A percentile compares a stretch with the other conserved stretches of the same genome.
phyloP scores from a whole-genome alignment of 176 grass and related monocot genomes.

The Oryza meyeriana region DNA sequence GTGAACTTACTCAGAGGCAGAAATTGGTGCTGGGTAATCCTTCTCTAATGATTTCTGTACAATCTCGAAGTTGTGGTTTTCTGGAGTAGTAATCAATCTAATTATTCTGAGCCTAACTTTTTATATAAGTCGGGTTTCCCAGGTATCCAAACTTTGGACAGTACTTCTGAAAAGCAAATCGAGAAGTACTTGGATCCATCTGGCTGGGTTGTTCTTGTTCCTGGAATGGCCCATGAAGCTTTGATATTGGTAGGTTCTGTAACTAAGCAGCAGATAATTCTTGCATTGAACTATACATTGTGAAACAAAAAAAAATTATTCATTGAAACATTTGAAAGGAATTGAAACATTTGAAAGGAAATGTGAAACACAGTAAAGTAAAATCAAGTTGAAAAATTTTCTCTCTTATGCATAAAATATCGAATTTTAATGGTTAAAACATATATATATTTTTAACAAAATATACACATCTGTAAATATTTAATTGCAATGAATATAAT shows the following conservation, averaged over 20 bases:
- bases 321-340: no score
- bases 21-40: conserved; percentile 92
- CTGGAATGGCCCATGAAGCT: conserved; percentile 71
- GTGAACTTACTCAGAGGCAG: conserved; percentile 90
- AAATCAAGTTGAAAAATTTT: no score
- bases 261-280: background rate
- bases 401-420: no score
- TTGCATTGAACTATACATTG: no score
- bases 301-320: no score
- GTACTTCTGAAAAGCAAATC: conserved; percentile 71
- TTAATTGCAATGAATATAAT: no score
- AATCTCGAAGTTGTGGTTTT: background rate
- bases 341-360: no score
- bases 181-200: conserved; percentile 62
- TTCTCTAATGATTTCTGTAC: background rate
- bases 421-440: no score
- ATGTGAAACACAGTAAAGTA: no score
- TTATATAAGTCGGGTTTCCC: conserved; percentile 60
- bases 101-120: conserved; percentile 50
- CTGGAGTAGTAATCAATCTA: no score
- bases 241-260: conserved; percentile 59
- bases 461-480: no score
- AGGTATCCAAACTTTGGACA: conserved; percentile 91
- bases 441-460: no score
- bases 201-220: conserved; percentile 94